phyloP scores from a whole-genome alignment of 2,329 filamentous ascomycete species.

The Aspergillus felis region DNA sequence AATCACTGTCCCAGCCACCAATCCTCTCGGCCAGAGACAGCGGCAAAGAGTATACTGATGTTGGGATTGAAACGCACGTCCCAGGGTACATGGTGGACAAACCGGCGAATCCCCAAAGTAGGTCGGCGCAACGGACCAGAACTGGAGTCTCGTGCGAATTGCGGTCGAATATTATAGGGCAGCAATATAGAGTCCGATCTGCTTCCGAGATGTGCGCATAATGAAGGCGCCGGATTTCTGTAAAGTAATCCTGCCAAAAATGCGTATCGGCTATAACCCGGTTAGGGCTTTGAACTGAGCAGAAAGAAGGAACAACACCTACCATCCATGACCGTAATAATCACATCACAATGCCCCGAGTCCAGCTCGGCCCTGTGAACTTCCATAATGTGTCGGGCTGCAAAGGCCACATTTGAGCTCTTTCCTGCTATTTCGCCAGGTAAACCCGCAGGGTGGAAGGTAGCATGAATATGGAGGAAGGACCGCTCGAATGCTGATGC shows the following conservation, averaged over 20 bases:
- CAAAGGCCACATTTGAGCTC: slow-evolving; percentile 71
- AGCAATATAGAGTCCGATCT: slow-evolving; percentile 60
- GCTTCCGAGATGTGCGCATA: slow-evolving; percentile 40
- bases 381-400: slow-evolving; percentile 43
- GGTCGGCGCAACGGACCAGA: slow-evolving; percentile 66
- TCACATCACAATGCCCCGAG: slow-evolving; percentile 52
- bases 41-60: slow-evolving; percentile 69
- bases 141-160: slow-evolving; percentile 66
- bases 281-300: neutral
- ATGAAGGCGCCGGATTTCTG: slow-evolving; percentile 62
- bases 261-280: slow-evolving; percentile 49
- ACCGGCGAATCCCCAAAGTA: slow-evolving; percentile 68
- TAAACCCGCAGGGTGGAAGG: slow-evolving; percentile 63
- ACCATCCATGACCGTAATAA: slow-evolving; percentile 72
- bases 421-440: slow-evolving; percentile 68
- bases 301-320: slow-evolving; percentile 25
- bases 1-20: slow-evolving; percentile 67
- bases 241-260: slow-evolving; percentile 64
- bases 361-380: slow-evolving; percentile 18
- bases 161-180: slow-evolving; percentile 70
- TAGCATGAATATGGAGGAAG: slow-evolving; percentile 65
- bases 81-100: slow-evolving; percentile 64
- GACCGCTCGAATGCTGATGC: slow-evolving; percentile 61
- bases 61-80: slow-evolving; percentile 64
- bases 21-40: slow-evolving; percentile 64